A percentile compares a stretch with the other conserved stretches of the same genome.
Evolutionary conservation across 805 yeast species (phyloP).

Genomic region (Candida berthetii): DNA sequence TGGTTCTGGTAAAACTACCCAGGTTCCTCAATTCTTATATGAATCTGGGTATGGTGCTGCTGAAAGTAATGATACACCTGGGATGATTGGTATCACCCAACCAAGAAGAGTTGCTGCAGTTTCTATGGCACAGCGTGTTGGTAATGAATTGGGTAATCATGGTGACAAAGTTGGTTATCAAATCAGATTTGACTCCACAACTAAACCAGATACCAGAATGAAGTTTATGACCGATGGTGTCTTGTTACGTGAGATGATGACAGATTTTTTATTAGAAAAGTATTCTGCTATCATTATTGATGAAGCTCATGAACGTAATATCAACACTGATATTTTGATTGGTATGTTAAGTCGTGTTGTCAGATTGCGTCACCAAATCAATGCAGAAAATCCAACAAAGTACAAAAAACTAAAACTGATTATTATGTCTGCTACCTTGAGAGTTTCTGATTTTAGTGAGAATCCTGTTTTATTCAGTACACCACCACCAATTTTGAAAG

Average conservation of each 20-base stretch:
- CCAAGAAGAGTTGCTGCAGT: conserved; percentile 94
- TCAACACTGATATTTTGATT: conserved; percentile 91
- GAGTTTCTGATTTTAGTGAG: conserved; percentile 91
- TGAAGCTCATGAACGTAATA: conserved; percentile 97
- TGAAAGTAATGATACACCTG: conserved; percentile 59
- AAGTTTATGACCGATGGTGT: conserved; percentile 97
- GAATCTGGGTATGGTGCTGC: conserved; percentile 84
- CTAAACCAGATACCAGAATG: conserved; percentile 58
- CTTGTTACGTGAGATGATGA: conserved; percentile 84
- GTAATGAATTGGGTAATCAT: conserved; percentile 69
- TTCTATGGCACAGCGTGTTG: conserved; percentile 81
- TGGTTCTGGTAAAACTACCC: conserved; percentile 98
- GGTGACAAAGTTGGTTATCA: conserved; percentile 71
- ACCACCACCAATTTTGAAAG: conserved; percentile 84
- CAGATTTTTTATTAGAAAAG: conserved; percentile 71
- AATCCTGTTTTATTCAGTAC: conserved; percentile 58
- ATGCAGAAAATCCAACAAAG: conserved; percentile 37
- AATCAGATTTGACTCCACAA: conserved; percentile 71
- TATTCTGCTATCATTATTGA: conserved; percentile 88
- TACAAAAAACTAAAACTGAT: conserved; percentile 69
- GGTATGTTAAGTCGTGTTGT: conserved; percentile 91
- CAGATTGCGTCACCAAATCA: conserved; percentile 56
- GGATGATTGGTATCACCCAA: conserved; percentile 95
- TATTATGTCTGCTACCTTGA: conserved; percentile 94
- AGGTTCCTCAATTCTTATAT: conserved; percentile 91